Percentiles rank a stretch among this genome's conserved stretches.
These are phyloP conservation scores for Corymbia maculata DNA, from an alignment of 345 rosid species.

Conservation along the genomic window DNA sequence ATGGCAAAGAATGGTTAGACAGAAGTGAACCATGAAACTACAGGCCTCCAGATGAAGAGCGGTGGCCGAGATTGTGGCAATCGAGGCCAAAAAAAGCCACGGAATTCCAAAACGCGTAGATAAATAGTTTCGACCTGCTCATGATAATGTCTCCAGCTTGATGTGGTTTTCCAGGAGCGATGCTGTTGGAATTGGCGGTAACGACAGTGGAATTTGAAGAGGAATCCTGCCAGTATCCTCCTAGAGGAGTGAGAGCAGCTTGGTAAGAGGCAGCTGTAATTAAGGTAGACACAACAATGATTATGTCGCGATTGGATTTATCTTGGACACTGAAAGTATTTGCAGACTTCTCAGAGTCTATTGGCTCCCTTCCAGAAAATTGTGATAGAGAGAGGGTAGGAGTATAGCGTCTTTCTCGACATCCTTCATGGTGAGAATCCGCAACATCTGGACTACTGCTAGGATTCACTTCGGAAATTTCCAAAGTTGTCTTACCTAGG, in stretches of 20 bases:
- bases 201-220: background rate
- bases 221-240: background rate
- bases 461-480: background rate
- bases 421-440: background rate
- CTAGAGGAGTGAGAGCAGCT: background rate
- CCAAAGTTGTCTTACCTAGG: background rate
- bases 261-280: background rate
- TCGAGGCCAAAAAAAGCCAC: accelerated
- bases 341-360: background rate
- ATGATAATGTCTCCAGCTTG: background rate
- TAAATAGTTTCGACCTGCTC: background rate
- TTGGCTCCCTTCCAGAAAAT: background rate
- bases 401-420: background rate
- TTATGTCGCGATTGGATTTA: background rate
- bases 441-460: background rate
- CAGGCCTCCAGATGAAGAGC: accelerated
- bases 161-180: background rate
- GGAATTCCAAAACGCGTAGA: background rate
- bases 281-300: background rate
- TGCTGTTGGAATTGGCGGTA: background rate
- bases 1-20: accelerated
- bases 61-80: accelerated
- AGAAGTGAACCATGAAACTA: accelerated
- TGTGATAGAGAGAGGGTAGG: background rate
- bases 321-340: accelerated